Base-by-base conservation (phyloP, 1,284 basidiomycete species). In the Pisolithus thermaeus region DNA sequence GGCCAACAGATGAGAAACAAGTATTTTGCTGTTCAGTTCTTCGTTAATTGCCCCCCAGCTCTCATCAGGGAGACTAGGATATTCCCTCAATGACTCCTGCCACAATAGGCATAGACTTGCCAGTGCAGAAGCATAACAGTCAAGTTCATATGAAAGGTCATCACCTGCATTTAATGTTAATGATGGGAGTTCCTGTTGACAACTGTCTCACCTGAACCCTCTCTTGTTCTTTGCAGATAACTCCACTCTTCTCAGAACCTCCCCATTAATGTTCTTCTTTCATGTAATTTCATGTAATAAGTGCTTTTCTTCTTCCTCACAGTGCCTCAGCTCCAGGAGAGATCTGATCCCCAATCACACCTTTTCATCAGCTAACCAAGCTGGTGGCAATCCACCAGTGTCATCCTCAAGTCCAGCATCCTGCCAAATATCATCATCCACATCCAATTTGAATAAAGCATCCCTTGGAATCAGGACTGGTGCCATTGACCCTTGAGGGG, bases 361-460 rank as follows among this genome's bases (percentile, higher is more conserved):
- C 6, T 20, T 45, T 45, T 50, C 49, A 50, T 50, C 42, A 28
- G 49, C 32, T 11, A 50, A 27, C 49, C 49, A 50, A 11, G 38
- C 38, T 40, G 38, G 38, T 40, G 38, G n/a, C 11, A 18, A 20
- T n/a, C 38, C 12, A 40, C n/a, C 38, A 40, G 22, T 40, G 5
- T 22, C 18, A 22, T 55, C 36, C 1, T 39, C 53, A 7, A 55
- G 45, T 11, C 54, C 54, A 32, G 47, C 22, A 30, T 53, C 52
- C 42, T 55, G 54, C 51, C 54, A 55, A 32, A 55, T 50, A 23
- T 53, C 36, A 42, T 55, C 54, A 45, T 55, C 54, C 7, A 55
- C 47, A 28, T 55, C 52, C 2, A 55, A 44, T 22, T 50, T 46
- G n/a, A 49, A 55, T 14, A 55, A 22, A 2, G 47, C 51, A 20